phyloP scores from a whole-genome alignment of 768 basidiomycete species.

The Rhodotorula taiwanensis region DNA sequence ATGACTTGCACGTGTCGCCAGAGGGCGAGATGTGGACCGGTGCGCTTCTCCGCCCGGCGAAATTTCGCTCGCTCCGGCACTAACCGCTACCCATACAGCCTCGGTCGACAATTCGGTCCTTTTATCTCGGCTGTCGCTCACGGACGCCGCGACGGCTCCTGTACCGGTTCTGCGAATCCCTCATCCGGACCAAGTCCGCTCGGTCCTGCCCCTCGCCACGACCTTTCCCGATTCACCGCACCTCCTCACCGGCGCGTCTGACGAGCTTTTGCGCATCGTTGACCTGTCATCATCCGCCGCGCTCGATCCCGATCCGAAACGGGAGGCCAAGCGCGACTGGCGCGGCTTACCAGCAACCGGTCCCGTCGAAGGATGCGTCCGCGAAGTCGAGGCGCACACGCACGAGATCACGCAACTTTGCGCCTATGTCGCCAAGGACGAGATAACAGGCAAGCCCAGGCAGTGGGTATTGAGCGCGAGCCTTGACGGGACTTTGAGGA shows the following conservation, averaged over 20 bases:
- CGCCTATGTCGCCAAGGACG: slow-evolving; percentile 54
- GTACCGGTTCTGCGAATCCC: slow-evolving; percentile 45
- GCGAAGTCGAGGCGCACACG: slow-evolving; percentile 76
- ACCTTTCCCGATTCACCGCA: slow-evolving; percentile 58
- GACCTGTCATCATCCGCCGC: slow-evolving; percentile 56
- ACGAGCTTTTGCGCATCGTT: slow-evolving; percentile 73
- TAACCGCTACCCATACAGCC: slow-evolving; percentile 49
- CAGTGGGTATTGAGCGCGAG: slow-evolving; percentile 77
- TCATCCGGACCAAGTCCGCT: slow-evolving; percentile 62
- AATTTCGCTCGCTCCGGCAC: too few relatives aligned
- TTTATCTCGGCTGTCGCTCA: slow-evolving; percentile 54
- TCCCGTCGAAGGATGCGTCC: slow-evolving; percentile 48
- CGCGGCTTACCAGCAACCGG: background rate
- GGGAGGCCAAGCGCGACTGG: slow-evolving; percentile 12
- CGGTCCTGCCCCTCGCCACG: slow-evolving; percentile 54
- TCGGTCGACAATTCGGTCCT: slow-evolving; percentile 77
- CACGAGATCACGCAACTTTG: slow-evolving; percentile 74
- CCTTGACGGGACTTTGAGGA: slow-evolving; percentile 77
- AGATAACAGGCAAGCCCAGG: slow-evolving; percentile 54
- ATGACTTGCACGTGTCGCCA: slow-evolving; percentile 51
- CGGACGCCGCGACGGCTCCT: slow-evolving; percentile 37
- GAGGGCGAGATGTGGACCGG: slow-evolving; percentile 68
- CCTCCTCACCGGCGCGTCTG: slow-evolving; percentile 66
- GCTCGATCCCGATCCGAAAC: slow-evolving; percentile 15
- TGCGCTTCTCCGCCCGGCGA: too few relatives aligned